These are phyloP conservation scores for Cucurbita pepo DNA, from an alignment of 306 rosid genomes.

Conservation along the genomic window DNA sequence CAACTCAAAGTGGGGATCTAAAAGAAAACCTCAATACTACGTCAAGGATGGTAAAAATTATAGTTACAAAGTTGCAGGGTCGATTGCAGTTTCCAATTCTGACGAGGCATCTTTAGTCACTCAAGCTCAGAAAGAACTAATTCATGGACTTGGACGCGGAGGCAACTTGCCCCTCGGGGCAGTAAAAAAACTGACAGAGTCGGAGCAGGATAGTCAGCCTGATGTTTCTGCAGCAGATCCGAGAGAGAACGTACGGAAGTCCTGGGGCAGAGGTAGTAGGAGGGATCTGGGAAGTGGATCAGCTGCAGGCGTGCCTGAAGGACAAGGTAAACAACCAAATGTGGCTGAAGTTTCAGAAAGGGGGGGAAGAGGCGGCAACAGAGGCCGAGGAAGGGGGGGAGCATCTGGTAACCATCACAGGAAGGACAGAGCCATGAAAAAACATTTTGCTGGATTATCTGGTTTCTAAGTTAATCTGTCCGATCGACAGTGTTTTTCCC, in stretches of 20 bases:
- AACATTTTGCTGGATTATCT: slow-evolving; percentile 70
- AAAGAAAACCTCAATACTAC: slow-evolving; percentile 67
- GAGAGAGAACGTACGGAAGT: slow-evolving; percentile 22
- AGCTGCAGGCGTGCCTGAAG: slow-evolving; percentile 23
- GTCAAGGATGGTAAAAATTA: slow-evolving; percentile 97
- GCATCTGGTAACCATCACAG: slow-evolving; percentile 30
- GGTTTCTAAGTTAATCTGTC: slow-evolving; percentile 18
- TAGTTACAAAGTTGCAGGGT: slow-evolving; percentile 89
- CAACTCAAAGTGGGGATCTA: slow-evolving; percentile 82
- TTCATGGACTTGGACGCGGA: slow-evolving; percentile 91
- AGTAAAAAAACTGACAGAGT: slow-evolving; percentile 48
- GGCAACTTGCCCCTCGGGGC: slow-evolving; percentile 94
- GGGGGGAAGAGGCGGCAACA: slow-evolving; percentile 37
- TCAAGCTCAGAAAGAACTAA: slow-evolving; percentile 50
- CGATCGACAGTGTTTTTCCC: not conserved
- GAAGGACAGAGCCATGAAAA: slow-evolving; percentile 79
- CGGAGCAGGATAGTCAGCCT: slow-evolving; percentile 25
- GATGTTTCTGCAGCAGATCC: slow-evolving; percentile 31
- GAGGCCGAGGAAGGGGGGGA: slow-evolving; percentile 25
- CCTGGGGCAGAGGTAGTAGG: slow-evolving; percentile 32
- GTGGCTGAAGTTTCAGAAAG: slow-evolving; percentile 19
- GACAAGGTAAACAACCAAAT: slow-evolving; percentile 9
- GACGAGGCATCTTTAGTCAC: slow-evolving; percentile 56
- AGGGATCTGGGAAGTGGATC: slow-evolving; percentile 19
- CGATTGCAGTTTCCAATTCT: slow-evolving; percentile 71